Conservation (phyloP, 192 early-diverging fungal species). For the Oehlia diaphana region DNA sequence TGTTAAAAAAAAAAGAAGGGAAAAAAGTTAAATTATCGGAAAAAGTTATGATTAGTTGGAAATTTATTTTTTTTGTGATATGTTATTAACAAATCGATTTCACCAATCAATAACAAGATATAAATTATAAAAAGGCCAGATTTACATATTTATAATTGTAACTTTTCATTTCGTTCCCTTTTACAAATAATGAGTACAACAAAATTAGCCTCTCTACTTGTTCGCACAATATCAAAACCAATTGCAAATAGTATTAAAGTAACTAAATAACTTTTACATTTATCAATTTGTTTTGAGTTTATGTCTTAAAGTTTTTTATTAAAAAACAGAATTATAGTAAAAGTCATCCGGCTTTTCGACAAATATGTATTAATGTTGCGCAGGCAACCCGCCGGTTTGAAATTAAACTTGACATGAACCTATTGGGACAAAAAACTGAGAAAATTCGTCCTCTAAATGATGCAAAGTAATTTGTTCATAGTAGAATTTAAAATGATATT, state of each 20-base stretch:
- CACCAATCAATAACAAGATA: too few relatives aligned
- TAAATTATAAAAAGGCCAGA: too few relatives aligned
- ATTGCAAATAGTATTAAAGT: constrained; percentile 55
- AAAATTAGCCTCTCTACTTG: constrained; percentile 61
- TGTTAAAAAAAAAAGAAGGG: too few relatives aligned
- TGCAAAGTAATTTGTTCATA: constrained; percentile 45
- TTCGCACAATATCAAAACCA: constrained; percentile 67
- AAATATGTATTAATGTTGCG: constrained; percentile 74
- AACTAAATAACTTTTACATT: constrained; percentile 30
- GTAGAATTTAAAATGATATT: not conserved
- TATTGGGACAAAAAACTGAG: constrained; percentile 75
- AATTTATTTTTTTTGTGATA: too few relatives aligned
- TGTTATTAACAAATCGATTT: too few relatives aligned
- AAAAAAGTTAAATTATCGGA: too few relatives aligned
- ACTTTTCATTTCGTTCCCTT: not conserved
- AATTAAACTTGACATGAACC: constrained; percentile 81
- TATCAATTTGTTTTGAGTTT: not conserved
- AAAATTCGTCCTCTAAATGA: constrained; percentile 78
- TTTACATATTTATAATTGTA: too few relatives aligned
- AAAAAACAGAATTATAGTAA: constrained; percentile 35
- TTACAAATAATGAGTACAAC: constrained; percentile 55
- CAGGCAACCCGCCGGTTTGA: constrained; percentile 74
- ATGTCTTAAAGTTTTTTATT: not conserved
- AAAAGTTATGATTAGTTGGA: too few relatives aligned
- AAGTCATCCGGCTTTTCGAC: constrained; percentile 59